Evolutionary conservation across 345 rosid species (phyloP), one percentile per base, ranked within the genome.

Genomic region (Fremontodendron californicum): DNA sequence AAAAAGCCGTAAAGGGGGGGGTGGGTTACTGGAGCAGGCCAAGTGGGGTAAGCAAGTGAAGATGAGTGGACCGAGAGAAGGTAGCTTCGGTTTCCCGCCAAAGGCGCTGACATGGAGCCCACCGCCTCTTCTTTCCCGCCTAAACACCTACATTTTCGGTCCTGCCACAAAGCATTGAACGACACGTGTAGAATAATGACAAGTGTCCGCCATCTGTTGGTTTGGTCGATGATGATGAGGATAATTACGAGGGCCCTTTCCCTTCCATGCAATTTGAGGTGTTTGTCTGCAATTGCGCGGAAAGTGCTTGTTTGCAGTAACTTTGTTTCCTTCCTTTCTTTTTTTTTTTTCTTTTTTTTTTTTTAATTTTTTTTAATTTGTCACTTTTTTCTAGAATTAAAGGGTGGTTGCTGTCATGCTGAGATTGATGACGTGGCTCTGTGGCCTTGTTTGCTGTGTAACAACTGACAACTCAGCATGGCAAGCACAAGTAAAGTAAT

Each of bases 71-170:
- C 75, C 54, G 73, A 37, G 16, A 1, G 27, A 11, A 12, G 78
- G 57, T 62, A 33, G 79, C 85, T 78, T 73, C 77, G 1, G 58
- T 74, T 83, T 88, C 89, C 91, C 60, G 58, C 49, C 64, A 74
- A 48, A 61, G 78, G 75, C 79, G 85, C 77, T 77, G 72, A 73
- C 72, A 77, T 74, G 77, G 86, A 82, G 33, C 76, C 83, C 75
- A 74, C 15, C 0, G 45, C 29, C 46, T 3, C 1, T 7, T 0
- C 19, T 10, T 72, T 72, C 64, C 75, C 75, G 48, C 64, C 63
- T 35, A 54, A 33, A 29, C 48, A 52, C 48, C 74, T 6, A 72
- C n/a, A 1, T 10, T 35, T 6, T 16, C 19, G 63, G 75, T 52
- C 46, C 3, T n/a, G 18, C 29, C 2, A 0, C 33, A 8, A 54